These are phyloP conservation scores for Colletotrichum neosansevieriae DNA, from an alignment of 2,329 filamentous ascomycete genomes.

Conservation along the genomic window DNA sequence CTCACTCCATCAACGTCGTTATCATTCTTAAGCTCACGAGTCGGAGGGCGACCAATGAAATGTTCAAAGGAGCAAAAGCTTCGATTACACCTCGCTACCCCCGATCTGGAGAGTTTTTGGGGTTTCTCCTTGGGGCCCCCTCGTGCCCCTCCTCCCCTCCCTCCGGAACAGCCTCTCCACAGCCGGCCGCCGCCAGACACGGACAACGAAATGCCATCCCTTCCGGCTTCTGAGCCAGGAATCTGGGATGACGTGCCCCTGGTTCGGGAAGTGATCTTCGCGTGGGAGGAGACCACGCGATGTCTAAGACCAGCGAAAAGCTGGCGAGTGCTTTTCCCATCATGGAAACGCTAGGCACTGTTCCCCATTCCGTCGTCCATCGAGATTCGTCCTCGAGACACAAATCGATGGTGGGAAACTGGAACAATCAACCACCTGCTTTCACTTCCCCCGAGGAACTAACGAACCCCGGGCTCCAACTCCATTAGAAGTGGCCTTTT, in stretches of 20 bases:
- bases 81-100: conserved; percentile 19
- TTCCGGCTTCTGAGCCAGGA: conserved; percentile 20
- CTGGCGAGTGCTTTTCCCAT: no score
- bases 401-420: background rate
- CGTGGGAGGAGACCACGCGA: conserved; percentile 23
- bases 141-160: background rate
- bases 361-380: conserved; percentile 19
- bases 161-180: background rate
- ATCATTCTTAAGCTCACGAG: conserved; percentile 1
- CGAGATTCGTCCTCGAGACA: conserved; percentile 13
- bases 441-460: background rate
- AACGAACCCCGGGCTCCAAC: conserved; percentile 7
- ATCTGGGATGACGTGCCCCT: conserved; percentile 13
- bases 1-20: conserved; percentile 1
- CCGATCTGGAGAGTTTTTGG: conserved; percentile 20
- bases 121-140: conserved; percentile 1
- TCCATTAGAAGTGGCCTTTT: background rate
- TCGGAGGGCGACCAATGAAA: conserved; percentile 7
- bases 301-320: background rate
- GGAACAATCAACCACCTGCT: background rate
- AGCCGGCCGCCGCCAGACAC: conserved; percentile 10
- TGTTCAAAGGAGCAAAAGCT: background rate
- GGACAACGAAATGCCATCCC: background rate
- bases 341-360: background rate
- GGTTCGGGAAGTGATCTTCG: conserved; percentile 26